Evolutionary conservation across 441 rosid species (phyloP).

Genomic region (Croton laevigatus): DNA sequence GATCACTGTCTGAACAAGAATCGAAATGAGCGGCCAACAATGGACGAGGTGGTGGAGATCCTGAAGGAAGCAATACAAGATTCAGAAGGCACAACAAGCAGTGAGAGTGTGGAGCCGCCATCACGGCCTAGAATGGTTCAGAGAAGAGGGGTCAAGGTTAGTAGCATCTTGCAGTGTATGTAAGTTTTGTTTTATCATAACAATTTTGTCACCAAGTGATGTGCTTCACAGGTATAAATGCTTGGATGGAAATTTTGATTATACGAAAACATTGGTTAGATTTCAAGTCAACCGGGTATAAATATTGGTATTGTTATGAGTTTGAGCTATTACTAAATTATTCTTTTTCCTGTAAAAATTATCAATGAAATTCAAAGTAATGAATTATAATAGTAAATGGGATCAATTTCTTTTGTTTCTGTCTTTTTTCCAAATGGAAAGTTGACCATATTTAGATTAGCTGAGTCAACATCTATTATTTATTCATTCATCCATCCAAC

Average conservation of each 20-base stretch:
- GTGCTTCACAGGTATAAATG: slow-evolving; percentile 24
- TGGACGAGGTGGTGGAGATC: slow-evolving; percentile 58
- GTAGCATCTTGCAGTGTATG: background rate
- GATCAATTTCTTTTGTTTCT: no score
- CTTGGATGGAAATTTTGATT: background rate
- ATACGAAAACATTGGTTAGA: background rate
- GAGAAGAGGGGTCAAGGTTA: slow-evolving; percentile 24
- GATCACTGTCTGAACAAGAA: slow-evolving; percentile 61
- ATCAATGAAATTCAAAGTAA: background rate
- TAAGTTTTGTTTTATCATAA: background rate
- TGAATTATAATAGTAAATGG: no score
- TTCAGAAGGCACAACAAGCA: slow-evolving; percentile 22
- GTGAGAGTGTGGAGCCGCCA: slow-evolving; percentile 7
- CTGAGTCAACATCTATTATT: no score
- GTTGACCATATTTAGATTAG: no score
- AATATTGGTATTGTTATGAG: slow-evolving; percentile 4
- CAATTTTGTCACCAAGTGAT: background rate
- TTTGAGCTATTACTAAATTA: background rate
- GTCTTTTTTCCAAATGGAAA: no score
- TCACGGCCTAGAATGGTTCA: slow-evolving; percentile 29
- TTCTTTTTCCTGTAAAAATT: background rate
- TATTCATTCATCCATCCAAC: no score
- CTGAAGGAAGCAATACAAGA: slow-evolving; percentile 50
- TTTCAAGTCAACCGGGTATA: background rate
- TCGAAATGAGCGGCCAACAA: slow-evolving; percentile 66